Percentiles rank a stretch among this genome's conserved stretches.
phyloP scores from a whole-genome alignment of 805 yeast genomes.

The Yamadazyma scolyti region DNA sequence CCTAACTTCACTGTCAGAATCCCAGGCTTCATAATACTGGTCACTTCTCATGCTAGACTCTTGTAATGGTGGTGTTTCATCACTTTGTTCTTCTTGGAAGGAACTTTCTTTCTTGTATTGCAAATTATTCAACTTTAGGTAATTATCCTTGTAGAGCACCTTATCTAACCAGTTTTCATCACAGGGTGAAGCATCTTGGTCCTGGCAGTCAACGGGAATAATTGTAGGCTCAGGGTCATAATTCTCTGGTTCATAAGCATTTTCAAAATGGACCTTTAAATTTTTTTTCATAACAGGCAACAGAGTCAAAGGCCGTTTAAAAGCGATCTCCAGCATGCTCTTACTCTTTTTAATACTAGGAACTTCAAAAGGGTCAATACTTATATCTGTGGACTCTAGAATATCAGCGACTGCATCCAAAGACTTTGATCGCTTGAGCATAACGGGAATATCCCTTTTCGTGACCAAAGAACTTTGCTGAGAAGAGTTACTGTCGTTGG shows the following conservation, averaged over 20 bases:
- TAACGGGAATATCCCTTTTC: conserved; percentile 3
- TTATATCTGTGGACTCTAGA: conserved; percentile 11
- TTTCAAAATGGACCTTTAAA: too few relatives aligned
- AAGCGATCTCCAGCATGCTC: conserved; percentile 11
- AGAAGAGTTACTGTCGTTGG: neutral
- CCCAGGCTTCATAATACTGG: too few relatives aligned
- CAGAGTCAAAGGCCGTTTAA: too few relatives aligned
- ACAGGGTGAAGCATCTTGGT: neutral
- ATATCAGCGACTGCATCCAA: neutral
- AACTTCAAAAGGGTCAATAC: conserved; percentile 19
- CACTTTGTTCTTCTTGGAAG: too few relatives aligned
- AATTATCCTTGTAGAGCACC: conserved; percentile 2
- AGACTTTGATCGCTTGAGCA: conserved; percentile 4
- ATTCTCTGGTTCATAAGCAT: neutral
- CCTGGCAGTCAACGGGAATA: too few relatives aligned
- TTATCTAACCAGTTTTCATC: conserved; percentile 6
- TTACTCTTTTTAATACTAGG: conserved; percentile 13
- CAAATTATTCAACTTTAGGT: conserved; percentile 1
- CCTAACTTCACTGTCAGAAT: too few relatives aligned
- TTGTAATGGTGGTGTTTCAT: too few relatives aligned
- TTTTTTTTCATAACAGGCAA: conserved; percentile 9
- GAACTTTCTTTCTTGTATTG: too few relatives aligned
- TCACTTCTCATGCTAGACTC: too few relatives aligned
- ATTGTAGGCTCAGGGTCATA: conserved; percentile 1
- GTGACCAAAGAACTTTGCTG: conserved; percentile 3